Evolutionary conservation across 2,329 filamentous ascomycete species (phyloP).

Genomic region (Ilyonectria mors-panacis): DNA sequence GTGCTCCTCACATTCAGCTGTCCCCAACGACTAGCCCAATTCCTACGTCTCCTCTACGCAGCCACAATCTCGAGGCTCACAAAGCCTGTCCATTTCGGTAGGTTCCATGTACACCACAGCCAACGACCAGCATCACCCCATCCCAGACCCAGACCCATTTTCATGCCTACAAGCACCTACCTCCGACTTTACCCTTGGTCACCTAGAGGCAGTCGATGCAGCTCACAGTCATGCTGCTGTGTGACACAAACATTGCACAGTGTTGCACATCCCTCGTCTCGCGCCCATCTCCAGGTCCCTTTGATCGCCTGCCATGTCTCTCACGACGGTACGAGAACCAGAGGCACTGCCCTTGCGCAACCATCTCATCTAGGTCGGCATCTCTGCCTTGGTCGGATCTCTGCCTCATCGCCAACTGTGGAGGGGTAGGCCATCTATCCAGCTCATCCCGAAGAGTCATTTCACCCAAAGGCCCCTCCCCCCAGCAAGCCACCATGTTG

Average conservation of each 20-base stretch:
- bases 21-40: not conserved
- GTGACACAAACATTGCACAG: constrained; percentile 46
- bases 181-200: constrained; percentile 20
- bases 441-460: constrained; percentile 25
- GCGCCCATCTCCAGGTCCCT: constrained; percentile 38
- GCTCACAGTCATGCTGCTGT: constrained; percentile 30
- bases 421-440: constrained; percentile 30
- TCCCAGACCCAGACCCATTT: not conserved
- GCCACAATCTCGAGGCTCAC: constrained; percentile 2
- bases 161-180: constrained; percentile 25
- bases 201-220: constrained; percentile 31
- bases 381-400: constrained; percentile 34
- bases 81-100: not conserved
- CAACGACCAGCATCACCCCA: not conserved
- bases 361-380: constrained; percentile 25
- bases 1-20: not conserved
- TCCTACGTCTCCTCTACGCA: not conserved
- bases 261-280: constrained; percentile 46
- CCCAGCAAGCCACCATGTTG: constrained; percentile 33
- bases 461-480: constrained; percentile 20
- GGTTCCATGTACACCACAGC: constrained; percentile 1
- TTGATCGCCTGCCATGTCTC: constrained; percentile 37
- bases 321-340: constrained; percentile 31
- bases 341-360: constrained; percentile 36
- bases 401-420: constrained; percentile 44